Conservation (phyloP, 2,329 filamentous ascomycete species). For the Neoascochyta sp. region DNA sequence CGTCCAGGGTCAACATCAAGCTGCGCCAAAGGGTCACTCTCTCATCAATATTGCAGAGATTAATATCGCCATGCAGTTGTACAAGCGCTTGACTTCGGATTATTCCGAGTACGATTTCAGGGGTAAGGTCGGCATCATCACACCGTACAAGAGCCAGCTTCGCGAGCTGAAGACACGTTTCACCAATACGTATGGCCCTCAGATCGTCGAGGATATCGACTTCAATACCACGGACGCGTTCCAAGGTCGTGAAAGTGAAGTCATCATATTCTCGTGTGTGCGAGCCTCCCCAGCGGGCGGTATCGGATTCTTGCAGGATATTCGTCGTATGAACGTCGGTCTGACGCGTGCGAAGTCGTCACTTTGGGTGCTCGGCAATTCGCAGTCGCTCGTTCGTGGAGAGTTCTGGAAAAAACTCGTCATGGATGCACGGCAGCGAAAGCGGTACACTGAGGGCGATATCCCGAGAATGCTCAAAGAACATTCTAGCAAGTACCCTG, state of each 20-base stretch:
- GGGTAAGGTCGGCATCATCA: constrained; percentile 93
- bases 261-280: constrained; percentile 99
- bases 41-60: constrained; percentile 86
- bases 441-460: constrained; percentile 71
- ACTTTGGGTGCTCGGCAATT: constrained; percentile 93
- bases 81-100: constrained; percentile 72
- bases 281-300: constrained; percentile 87
- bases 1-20: constrained; percentile 80
- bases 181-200: constrained; percentile 65
- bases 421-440: constrained; percentile 69
- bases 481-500: constrained; percentile 46
- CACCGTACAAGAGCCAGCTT: constrained; percentile 93
- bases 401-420: constrained; percentile 89
- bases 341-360: constrained; percentile 95
- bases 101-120: constrained; percentile 65
- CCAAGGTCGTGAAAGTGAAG: constrained; percentile 91
- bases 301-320: constrained; percentile 97
- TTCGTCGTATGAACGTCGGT: constrained; percentile 98
- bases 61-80: constrained; percentile 80
- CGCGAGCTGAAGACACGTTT: constrained; percentile 76
- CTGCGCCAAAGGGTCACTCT: constrained; percentile 79
- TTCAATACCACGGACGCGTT: constrained; percentile 99
- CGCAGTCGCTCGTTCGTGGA: constrained; percentile 77
- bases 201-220: constrained; percentile 75
- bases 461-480: constrained; percentile 53